Evolutionary conservation across 208 protist species (phyloP).

Genomic region (Trypanosoma platydactyli): DNA sequence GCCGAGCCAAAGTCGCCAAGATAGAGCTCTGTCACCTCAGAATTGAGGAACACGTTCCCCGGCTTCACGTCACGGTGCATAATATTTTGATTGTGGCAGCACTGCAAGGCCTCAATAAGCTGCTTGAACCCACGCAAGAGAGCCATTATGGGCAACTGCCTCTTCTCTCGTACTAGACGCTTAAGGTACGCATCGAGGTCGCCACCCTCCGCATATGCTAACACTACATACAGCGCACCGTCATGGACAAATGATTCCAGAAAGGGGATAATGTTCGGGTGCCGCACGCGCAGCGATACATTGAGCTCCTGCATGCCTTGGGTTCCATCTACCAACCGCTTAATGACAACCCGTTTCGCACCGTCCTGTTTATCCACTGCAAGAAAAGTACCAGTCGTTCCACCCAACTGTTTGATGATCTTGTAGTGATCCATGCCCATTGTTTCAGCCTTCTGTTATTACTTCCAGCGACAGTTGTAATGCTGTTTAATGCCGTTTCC

Average conservation of each 20-base stretch:
- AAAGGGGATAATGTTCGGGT: constrained; percentile 79
- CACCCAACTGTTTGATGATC: constrained; percentile 71
- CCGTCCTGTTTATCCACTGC: constrained; percentile 64
- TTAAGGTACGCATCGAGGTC: constrained; percentile 70
- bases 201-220: constrained; percentile 81
- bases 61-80: constrained; percentile 93
- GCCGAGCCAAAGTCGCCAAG: constrained; percentile 83
- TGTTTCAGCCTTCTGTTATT: not conserved
- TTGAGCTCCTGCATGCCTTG: constrained; percentile 80
- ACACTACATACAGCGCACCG: constrained; percentile 77
- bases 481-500: not conserved
- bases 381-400: constrained; percentile 75
- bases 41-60: constrained; percentile 83
- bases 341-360: constrained; percentile 69
- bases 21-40: constrained; percentile 45
- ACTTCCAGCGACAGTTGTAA: constrained; percentile 1
- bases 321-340: constrained; percentile 60
- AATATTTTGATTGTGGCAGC: constrained; percentile 76
- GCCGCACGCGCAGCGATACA: constrained; percentile 68
- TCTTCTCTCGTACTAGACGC: constrained; percentile 41
- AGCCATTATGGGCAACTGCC: constrained; percentile 45
- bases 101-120: constrained; percentile 72
- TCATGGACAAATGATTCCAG: constrained; percentile 73
- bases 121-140: constrained; percentile 74
- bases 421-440: constrained; percentile 90